Evolutionary conservation across 208 protist species (phyloP).

Genomic region (Leishmania arabica): DNA sequence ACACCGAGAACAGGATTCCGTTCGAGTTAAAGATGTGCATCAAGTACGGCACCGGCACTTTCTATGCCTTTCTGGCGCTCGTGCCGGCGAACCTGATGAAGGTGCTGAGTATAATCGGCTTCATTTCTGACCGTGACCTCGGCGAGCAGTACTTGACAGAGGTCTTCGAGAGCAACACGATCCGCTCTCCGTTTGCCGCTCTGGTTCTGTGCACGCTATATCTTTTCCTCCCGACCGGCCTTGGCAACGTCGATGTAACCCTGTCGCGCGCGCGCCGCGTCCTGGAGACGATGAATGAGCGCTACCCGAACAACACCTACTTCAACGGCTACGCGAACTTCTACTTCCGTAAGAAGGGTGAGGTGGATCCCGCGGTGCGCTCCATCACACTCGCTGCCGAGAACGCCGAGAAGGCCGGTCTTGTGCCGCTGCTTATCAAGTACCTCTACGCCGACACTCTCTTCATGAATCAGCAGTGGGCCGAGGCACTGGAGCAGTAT

Average conservation of each 20-base stretch:
- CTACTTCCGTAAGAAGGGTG: constrained; percentile 88
- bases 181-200: constrained; percentile 85
- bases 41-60: constrained; percentile 88
- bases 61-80: constrained; percentile 90
- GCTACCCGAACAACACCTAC: constrained; percentile 89
- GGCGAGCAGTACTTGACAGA: constrained; percentile 91
- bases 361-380: constrained; percentile 68
- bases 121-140: constrained; percentile 90
- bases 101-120: constrained; percentile 89
- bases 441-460: constrained; percentile 92
- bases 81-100: constrained; percentile 90
- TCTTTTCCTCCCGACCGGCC: constrained; percentile 88
- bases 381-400: constrained; percentile 71
- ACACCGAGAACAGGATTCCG: constrained; percentile 74
- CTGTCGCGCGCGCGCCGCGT: constrained; percentile 76
- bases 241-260: constrained; percentile 78
- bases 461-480: constrained; percentile 91
- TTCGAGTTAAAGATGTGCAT: constrained; percentile 86
- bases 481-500: constrained; percentile 70
- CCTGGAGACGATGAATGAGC: constrained; percentile 80
- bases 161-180: constrained; percentile 87
- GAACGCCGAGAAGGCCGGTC: constrained; percentile 74
- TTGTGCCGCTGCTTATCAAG: constrained; percentile 81
- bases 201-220: constrained; percentile 90
- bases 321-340: constrained; percentile 93